A percentile compares a stretch with the other conserved stretches of the same genome.
phyloP scores from a whole-genome alignment of 2,329 filamentous ascomycete genomes.

The Cordyceps pruinosa region DNA sequence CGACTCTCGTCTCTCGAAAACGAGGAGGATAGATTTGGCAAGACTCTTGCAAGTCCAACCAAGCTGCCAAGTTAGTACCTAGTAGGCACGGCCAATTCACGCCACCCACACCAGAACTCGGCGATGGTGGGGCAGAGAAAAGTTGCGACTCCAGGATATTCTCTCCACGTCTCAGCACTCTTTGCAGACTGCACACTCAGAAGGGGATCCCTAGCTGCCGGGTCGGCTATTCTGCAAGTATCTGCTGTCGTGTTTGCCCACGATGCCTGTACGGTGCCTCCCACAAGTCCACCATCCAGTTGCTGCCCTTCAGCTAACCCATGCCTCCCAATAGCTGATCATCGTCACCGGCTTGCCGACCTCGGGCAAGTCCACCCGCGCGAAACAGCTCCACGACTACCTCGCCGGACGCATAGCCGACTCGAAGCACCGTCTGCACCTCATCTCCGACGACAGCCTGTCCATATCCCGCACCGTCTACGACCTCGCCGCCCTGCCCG shows the following conservation, averaged over 20 bases:
- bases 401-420: conserved; percentile 50
- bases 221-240: background rate
- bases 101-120: background rate
- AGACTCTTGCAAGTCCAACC: no score
- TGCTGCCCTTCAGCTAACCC: background rate
- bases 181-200: background rate
- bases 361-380: conserved; percentile 62
- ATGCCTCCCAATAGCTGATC: conserved; percentile 47
- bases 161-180: background rate
- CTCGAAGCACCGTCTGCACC: conserved; percentile 57
- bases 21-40: no score
- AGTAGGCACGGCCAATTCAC: no score
- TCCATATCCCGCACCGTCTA: conserved; percentile 66
- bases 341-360: conserved; percentile 61
- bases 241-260: background rate
- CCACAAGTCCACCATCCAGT: background rate
- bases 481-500: conserved; percentile 48
- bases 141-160: background rate
- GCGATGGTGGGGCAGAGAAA: conserved; percentile 4
- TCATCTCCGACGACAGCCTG: conserved; percentile 66
- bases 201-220: background rate
- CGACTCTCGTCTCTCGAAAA: no score
- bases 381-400: conserved; percentile 58
- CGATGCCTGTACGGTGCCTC: background rate
- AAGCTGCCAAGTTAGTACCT: no score